phyloP scores from a whole-genome alignment of 2,329 filamentous ascomycete species.

The Monosporascus sp. region DNA sequence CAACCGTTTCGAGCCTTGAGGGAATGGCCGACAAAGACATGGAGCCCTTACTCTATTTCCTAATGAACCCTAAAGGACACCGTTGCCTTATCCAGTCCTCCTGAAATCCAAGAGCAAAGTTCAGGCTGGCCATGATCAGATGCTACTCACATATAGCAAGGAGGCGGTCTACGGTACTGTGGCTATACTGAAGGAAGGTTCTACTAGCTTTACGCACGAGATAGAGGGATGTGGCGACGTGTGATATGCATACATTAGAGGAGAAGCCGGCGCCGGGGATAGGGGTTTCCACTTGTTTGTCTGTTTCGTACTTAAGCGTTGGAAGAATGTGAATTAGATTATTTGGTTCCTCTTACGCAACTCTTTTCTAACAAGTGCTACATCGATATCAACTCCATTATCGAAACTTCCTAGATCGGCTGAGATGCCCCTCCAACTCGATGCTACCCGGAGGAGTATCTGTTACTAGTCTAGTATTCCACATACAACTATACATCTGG shows the following conservation, averaged over 20 bases:
- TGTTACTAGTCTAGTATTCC: background rate
- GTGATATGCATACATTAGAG: no score
- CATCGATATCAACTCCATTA: background rate
- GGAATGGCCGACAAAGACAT: conserved; percentile 32
- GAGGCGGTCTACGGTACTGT: no score
- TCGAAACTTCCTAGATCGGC: background rate
- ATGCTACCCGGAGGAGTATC: no score
- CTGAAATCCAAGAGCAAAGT: background rate
- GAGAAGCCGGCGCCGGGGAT: no score
- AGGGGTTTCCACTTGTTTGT: no score
- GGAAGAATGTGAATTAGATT: no score
- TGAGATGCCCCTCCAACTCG: background rate
- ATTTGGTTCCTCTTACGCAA: no score
- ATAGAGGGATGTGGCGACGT: no score
- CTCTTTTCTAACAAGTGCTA: no score
- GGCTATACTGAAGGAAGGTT: no score
- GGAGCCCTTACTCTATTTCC: conserved; percentile 27
- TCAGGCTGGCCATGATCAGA: background rate
- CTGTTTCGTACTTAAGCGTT: no score
- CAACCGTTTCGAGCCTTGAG: conserved; percentile 24
- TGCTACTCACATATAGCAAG: background rate
- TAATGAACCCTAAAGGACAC: conserved; percentile 25
- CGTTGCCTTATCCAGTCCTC: conserved; percentile 24
- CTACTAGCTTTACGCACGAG: no score
- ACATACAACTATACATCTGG: background rate